Percentiles rank a stretch among this genome's conserved stretches.
These are phyloP conservation scores for Chenopodium quinoa DNA, from an alignment of 148 eudicot species.

Conservation along the genomic window DNA sequence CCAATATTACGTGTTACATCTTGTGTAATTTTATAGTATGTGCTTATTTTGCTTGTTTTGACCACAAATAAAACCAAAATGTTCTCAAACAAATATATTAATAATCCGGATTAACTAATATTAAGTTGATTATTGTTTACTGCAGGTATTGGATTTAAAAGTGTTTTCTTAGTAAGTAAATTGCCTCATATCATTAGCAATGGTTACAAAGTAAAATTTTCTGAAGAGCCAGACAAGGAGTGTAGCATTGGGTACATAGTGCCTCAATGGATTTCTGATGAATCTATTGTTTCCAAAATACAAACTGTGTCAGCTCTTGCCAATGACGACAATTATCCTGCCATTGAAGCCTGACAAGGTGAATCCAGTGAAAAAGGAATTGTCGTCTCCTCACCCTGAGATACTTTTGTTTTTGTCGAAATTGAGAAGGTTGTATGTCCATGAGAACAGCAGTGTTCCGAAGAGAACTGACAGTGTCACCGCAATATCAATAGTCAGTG, in stretches of 20 bases:
- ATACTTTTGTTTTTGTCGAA: conserved; percentile 39
- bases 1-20: no score
- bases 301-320: conserved; percentile 17
- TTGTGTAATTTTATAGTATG: no score
- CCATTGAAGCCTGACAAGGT: conserved; percentile 47
- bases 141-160: conserved; percentile 50
- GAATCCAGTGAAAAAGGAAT: conserved; percentile 37
- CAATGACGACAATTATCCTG: conserved; percentile 40
- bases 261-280: conserved; percentile 41
- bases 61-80: no score
- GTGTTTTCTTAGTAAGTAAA: conserved; percentile 41
- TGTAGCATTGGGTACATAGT: conserved; percentile 48
- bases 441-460: conserved; percentile 3
- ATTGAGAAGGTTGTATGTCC: conserved; percentile 37
- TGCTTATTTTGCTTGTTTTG: no score
- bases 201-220: conserved; percentile 45
- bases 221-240: conserved; percentile 36
- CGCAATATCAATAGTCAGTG: conserved; percentile 40
- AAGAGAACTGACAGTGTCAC: conserved; percentile 16
- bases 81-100: no score
- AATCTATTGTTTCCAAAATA: conserved; percentile 31
- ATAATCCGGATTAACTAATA: no score
- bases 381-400: conserved; percentile 41
- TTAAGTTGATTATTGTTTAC: no score
- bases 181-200: conserved; percentile 44